Evolutionary conservation across 2,329 filamentous ascomycete species (phyloP).

Genomic region (Trichothecium roseum): DNA sequence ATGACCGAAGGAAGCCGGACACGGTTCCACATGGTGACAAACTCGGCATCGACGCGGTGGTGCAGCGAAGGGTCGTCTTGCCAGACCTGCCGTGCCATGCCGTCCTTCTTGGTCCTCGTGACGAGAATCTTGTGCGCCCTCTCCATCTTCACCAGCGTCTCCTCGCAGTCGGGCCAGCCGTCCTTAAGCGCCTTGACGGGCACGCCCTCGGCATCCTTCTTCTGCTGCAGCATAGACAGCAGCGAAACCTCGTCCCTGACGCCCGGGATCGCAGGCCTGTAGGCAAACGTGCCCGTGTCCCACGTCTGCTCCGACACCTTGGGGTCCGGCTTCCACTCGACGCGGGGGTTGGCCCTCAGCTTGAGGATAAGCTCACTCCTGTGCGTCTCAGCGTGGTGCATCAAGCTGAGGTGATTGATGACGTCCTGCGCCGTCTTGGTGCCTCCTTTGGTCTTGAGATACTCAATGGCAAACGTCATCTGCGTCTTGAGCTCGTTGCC

Average conservation of each 20-base stretch:
- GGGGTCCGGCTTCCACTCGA: slow-evolving; percentile 45
- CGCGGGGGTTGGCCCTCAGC: slow-evolving; percentile 52
- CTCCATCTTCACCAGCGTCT: slow-evolving; percentile 70
- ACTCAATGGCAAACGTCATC: slow-evolving; percentile 76
- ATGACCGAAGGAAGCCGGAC: slow-evolving; percentile 66
- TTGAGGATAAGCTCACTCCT: slow-evolving; percentile 57
- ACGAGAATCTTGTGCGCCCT: slow-evolving; percentile 70
- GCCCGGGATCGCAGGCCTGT: slow-evolving; percentile 69
- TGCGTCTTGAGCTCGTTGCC: slow-evolving; percentile 78
- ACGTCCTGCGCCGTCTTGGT: slow-evolving; percentile 66
- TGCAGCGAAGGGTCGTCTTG: slow-evolving; percentile 72
- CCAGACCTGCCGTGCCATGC: slow-evolving; percentile 78
- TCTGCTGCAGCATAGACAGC: slow-evolving; percentile 69
- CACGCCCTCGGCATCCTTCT: slow-evolving; percentile 71
- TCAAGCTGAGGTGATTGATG: slow-evolving; percentile 68
- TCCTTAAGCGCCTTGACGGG: slow-evolving; percentile 88
- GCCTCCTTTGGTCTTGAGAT: slow-evolving; percentile 61
- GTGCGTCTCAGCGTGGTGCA: slow-evolving; percentile 47
- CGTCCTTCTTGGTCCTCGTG: slow-evolving; percentile 85
- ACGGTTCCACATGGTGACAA: slow-evolving; percentile 73
- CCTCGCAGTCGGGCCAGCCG: slow-evolving; percentile 81
- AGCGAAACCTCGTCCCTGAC: slow-evolving; percentile 71
- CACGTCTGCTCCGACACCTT: slow-evolving; percentile 57
- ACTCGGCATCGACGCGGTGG: slow-evolving; percentile 70
- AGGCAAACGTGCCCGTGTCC: slow-evolving; percentile 63